Evolutionary conservation across 192 early-diverging fungal species (phyloP), one percentile per base, ranked within the genome.

Genomic region (Podila minutissima): DNA sequence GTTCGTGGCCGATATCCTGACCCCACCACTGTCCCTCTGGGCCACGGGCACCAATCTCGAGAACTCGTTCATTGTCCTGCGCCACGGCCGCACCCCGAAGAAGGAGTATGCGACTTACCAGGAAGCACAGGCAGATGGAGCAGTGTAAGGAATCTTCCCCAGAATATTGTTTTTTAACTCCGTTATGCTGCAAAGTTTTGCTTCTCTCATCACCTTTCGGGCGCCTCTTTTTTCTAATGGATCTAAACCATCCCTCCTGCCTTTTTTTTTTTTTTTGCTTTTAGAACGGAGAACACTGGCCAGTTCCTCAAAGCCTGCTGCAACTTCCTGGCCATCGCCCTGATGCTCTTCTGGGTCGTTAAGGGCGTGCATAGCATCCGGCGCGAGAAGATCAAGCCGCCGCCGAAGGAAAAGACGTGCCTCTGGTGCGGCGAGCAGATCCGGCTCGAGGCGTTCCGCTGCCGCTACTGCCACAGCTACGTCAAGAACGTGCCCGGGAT

Each of bases 61-160:
- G 71, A 76, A 84, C 51, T 84, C 66, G 37, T 84, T 84, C 33
- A 69, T 84, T 74, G 60, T 84, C 20, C 51, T 84, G 31, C 74
- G 58, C 35, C 83, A 64, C 20, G 83, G 83, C 20, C 20, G 46
- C 38, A 75, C 69, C 2, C 69, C 64, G 1, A 62, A 28, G 15
- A 72, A 49, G 29, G 33, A 31, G 0, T 84, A 84, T 48, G 29
- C 46, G 28, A 84, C 83, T 2, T 75, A 74, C n/a, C 37, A 61
- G 35, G 83, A 84, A 51, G 83, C 83, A 37, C 83, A 84, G 51
- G 77, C 70, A 12, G 83, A 84, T 62, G 83, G 83, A 28, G 83
- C 83, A 5, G 83, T 84, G 75, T 78, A 78, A 72, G 64, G 7
- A 41, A 41, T 60, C 51, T 20, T 48, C 3, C 32, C 12, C 24